Conservation (phyloP, 2,329 filamentous ascomycete genomes). For the Pyrenochaeta sp. region DNA sequence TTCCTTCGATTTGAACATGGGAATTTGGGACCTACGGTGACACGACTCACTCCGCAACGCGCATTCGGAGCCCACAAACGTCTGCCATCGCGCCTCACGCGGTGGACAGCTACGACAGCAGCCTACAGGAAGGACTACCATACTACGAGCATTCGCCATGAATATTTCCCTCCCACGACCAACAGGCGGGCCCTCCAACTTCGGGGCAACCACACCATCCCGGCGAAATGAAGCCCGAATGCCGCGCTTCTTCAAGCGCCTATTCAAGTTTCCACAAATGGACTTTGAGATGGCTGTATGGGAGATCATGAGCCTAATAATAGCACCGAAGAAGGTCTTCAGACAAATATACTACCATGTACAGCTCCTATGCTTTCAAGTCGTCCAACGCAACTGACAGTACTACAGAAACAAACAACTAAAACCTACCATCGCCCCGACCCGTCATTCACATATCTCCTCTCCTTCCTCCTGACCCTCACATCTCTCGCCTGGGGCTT, state of each 20-base stretch:
- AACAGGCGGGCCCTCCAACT: conserved; percentile 62
- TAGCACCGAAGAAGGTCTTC: conserved; percentile 76
- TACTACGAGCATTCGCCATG: conserved; percentile 50
- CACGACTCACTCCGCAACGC: conserved; percentile 2
- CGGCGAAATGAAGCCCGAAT: conserved; percentile 65
- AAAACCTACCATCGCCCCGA: conserved; percentile 75
- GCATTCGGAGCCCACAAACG: neutral
- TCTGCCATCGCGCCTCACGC: neutral
- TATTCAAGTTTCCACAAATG: conserved; percentile 78
- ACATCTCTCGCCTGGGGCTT: conserved; percentile 67
- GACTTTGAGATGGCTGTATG: conserved; percentile 78
- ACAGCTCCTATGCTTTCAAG: conserved; percentile 12
- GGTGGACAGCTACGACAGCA: neutral
- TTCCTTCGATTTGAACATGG: conserved; percentile 7
- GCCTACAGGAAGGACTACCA: neutral
- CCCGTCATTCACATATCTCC: conserved; percentile 74
- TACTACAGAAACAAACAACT: conserved; percentile 65
- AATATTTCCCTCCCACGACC: conserved; percentile 68
- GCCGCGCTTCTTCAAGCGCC: conserved; percentile 72
- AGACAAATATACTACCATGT: conserved; percentile 76
- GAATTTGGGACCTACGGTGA: conserved; percentile 12
- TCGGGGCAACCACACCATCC: conserved; percentile 60
- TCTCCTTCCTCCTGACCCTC: conserved; percentile 69
- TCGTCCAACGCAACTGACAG: neutral
- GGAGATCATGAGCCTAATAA: conserved; percentile 74